These are phyloP conservation scores for Aspergillus sclerotialis DNA, from an alignment of 2,329 filamentous ascomycete species.

Conservation along the genomic window DNA sequence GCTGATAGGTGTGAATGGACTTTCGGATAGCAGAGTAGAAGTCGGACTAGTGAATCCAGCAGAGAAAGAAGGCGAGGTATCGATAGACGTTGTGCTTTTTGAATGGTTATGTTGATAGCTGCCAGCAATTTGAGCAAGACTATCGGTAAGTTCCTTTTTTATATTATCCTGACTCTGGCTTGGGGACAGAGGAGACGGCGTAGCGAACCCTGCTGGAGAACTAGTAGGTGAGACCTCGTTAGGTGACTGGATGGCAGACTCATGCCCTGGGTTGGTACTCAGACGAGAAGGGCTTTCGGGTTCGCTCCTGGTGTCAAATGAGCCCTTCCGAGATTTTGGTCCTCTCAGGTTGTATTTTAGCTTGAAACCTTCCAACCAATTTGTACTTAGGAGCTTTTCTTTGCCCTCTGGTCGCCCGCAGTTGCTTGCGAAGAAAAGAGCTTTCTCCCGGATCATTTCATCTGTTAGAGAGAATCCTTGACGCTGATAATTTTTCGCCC, in stretches of 20 bases:
- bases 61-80: slow-evolving; percentile 62
- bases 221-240: slow-evolving; percentile 60
- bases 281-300: slow-evolving; percentile 57
- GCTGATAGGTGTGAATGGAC: slow-evolving; percentile 55
- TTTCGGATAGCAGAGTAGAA: slow-evolving; percentile 72
- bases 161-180: slow-evolving; percentile 64
- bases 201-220: slow-evolving; percentile 60
- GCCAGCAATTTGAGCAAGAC: slow-evolving; percentile 53
- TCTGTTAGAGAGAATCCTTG: slow-evolving; percentile 69
- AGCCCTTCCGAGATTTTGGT: slow-evolving; percentile 48
- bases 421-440: slow-evolving; percentile 69
- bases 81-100: slow-evolving; percentile 60
- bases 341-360: slow-evolving; percentile 66
- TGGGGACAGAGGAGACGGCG: slow-evolving; percentile 64
- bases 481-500: slow-evolving; percentile 74
- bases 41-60: slow-evolving; percentile 66
- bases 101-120: slow-evolving; percentile 61
- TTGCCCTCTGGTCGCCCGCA: slow-evolving; percentile 66
- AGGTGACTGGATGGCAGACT: slow-evolving; percentile 56
- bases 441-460: slow-evolving; percentile 77
- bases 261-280: slow-evolving; percentile 46
- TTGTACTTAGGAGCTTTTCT: slow-evolving; percentile 62
- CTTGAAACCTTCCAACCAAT: slow-evolving; percentile 94
- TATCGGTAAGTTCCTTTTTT: slow-evolving; percentile 52
- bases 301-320: slow-evolving; percentile 52